These are phyloP conservation scores for Eruca vesicaria DNA, from an alignment of 441 rosid species.

Conservation along the genomic window DNA sequence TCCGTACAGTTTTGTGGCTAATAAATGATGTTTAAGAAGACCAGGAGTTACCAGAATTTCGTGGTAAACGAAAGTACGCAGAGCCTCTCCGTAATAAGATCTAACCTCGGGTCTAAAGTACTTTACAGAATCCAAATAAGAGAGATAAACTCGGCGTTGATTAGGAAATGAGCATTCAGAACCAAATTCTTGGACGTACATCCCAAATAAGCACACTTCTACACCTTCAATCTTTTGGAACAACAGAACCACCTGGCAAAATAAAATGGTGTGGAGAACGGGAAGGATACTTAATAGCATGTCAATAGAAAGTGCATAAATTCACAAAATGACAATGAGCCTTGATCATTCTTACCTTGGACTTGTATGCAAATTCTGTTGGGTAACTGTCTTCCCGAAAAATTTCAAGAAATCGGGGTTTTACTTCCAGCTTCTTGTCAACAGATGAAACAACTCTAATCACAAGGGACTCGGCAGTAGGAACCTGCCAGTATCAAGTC, in stretches of 20 bases:
- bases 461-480: slow-evolving; percentile 95
- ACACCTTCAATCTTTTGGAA: slow-evolving; percentile 99
- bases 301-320: not conserved
- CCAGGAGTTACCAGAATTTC: slow-evolving; percentile 81
- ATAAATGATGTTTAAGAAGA: slow-evolving; percentile 15
- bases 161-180: slow-evolving; percentile 83
- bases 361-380: slow-evolving; percentile 89
- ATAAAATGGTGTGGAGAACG: slow-evolving; percentile 8
- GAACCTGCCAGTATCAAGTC: slow-evolving; percentile 55
- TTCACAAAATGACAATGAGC: slow-evolving; percentile 14
- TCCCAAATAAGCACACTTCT: slow-evolving; percentile 98
- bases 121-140: slow-evolving; percentile 96
- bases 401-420: slow-evolving; percentile 89
- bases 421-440: slow-evolving; percentile 98
- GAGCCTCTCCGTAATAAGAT: slow-evolving; percentile 94
- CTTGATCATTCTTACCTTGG: slow-evolving; percentile 61
- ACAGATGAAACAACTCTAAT: slow-evolving; percentile 98
- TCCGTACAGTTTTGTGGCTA: slow-evolving; percentile 6
- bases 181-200: slow-evolving; percentile 99
- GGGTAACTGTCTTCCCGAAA: slow-evolving; percentile 96
- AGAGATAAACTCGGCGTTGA: slow-evolving; percentile 95
- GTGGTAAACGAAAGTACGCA: slow-evolving; percentile 96
- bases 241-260: slow-evolving; percentile 82
- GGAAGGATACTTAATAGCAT: not conserved
- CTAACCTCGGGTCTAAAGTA: slow-evolving; percentile 97